These are phyloP conservation scores for Mucor velutinosus DNA, from an alignment of 371 early-diverging fungal genomes.

Conservation along the genomic window DNA sequence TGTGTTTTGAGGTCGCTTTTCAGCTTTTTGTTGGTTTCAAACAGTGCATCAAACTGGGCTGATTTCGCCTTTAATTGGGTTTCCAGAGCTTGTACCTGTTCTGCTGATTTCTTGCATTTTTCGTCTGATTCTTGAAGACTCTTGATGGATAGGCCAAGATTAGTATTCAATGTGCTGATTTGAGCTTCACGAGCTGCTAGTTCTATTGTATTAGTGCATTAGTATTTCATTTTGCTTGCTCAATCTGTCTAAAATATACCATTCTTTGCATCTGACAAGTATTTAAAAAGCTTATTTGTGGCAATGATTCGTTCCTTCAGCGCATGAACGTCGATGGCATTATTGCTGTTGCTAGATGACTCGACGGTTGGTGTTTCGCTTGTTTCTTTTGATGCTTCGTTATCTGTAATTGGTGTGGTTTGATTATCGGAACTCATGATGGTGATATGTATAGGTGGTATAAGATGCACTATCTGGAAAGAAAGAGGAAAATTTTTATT, in stretches of 20 bases:
- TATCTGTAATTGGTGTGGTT: neutral
- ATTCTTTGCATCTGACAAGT: neutral
- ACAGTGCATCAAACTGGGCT: neutral
- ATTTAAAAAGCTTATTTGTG: slow-evolving; percentile 1
- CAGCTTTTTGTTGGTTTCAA: neutral
- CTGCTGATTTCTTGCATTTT: neutral
- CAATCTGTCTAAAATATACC: neutral
- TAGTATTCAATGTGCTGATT: neutral
- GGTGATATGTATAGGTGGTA: neutral
- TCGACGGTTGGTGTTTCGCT: neutral
- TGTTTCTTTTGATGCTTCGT: neutral
- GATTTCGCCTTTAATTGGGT: neutral
- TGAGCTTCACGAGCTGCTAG: neutral
- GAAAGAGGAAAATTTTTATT: neutral
- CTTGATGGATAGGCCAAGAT: neutral
- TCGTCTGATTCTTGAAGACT: neutral
- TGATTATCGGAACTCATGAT: neutral
- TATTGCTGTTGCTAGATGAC: neutral
- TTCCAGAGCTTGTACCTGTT: neutral
- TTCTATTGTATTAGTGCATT: neutral
- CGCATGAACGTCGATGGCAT: neutral
- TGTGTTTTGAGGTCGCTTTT: neutral
- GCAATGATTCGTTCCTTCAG: neutral
- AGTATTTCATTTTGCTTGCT: neutral
- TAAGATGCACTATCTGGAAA: neutral